These are phyloP conservation scores for Botrytis byssoidea DNA, from an alignment of 2,329 filamentous ascomycete genomes.

Conservation along the genomic window DNA sequence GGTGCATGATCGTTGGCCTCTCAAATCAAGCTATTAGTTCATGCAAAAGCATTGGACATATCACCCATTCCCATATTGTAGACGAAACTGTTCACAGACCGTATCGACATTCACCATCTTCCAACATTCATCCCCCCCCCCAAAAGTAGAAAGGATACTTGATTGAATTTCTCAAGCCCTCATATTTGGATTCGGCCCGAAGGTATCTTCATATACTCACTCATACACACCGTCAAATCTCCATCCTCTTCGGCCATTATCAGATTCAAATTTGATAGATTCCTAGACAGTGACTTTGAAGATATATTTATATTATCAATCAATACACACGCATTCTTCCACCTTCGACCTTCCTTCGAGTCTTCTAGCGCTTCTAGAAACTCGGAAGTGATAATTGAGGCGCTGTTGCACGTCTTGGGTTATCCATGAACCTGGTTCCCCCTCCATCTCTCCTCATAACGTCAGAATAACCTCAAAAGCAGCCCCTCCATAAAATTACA, in stretches of 20 bases:
- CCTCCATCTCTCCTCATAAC: background rate
- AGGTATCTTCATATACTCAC: background rate
- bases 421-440: constrained; percentile 14
- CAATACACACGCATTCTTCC: background rate
- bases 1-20: constrained; percentile 23
- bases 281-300: background rate
- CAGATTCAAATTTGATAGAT: background rate
- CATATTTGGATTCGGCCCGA: background rate
- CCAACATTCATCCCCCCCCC: background rate
- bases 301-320: background rate
- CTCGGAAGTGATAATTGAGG: background rate
- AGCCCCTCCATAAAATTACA: constrained; percentile 10
- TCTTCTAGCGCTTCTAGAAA: constrained; percentile 17
- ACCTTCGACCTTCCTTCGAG: background rate
- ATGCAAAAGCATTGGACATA: constrained; percentile 22
- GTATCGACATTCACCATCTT: constrained; percentile 15
- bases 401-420: background rate
- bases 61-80: background rate
- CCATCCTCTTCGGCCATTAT: background rate
- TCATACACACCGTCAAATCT: background rate
- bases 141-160: background rate
- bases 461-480: constrained; percentile 14
- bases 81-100: constrained; percentile 1
- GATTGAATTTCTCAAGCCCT: background rate
- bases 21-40: constrained; percentile 24